A percentile compares a stretch with the other conserved stretches of the same genome.
These are phyloP conservation scores for Acanthamoeba rhysodes DNA, from an alignment of 208 protist genomes.

Conservation along the genomic window DNA sequence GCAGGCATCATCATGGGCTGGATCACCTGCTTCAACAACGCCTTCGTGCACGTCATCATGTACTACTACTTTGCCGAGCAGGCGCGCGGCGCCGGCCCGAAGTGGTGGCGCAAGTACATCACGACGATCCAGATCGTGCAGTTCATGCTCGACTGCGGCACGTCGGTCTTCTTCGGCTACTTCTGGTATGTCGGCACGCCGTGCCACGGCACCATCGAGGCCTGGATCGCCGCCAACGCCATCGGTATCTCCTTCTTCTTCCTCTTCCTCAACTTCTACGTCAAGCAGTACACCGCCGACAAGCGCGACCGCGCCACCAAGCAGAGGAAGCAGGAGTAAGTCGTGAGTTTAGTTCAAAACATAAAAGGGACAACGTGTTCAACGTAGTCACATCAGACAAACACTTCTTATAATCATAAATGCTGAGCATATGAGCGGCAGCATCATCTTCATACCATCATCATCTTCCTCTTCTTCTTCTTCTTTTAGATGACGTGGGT, in stretches of 20 bases:
- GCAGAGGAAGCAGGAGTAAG: slow-evolving; percentile 27
- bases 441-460: no score
- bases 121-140: slow-evolving; percentile 21
- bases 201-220: slow-evolving; percentile 7
- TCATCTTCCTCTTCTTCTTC: no score
- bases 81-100: slow-evolving; percentile 74
- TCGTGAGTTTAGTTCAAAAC: neutral
- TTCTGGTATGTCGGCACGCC: neutral
- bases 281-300: neutral
- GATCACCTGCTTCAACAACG: slow-evolving; percentile 75
- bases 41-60: slow-evolving; percentile 84
- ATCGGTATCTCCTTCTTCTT: slow-evolving; percentile 39
- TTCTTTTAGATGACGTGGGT: slow-evolving; percentile 25
- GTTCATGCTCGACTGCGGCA: slow-evolving; percentile 26
- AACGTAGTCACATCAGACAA: no score
- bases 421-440: no score
- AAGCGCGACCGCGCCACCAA: neutral
- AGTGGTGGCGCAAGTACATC: slow-evolving; percentile 79
- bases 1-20: slow-evolving; percentile 27
- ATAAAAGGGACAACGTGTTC: no score
- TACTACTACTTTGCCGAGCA: slow-evolving; percentile 83
- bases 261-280: slow-evolving; percentile 42
- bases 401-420: neutral
- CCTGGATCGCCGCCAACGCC: neutral
- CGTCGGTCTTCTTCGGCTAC: slow-evolving; percentile 45